Evolutionary conservation across 1,139 yeast genomes (phyloP).

Genomic region (Kazachstania sp.): DNA sequence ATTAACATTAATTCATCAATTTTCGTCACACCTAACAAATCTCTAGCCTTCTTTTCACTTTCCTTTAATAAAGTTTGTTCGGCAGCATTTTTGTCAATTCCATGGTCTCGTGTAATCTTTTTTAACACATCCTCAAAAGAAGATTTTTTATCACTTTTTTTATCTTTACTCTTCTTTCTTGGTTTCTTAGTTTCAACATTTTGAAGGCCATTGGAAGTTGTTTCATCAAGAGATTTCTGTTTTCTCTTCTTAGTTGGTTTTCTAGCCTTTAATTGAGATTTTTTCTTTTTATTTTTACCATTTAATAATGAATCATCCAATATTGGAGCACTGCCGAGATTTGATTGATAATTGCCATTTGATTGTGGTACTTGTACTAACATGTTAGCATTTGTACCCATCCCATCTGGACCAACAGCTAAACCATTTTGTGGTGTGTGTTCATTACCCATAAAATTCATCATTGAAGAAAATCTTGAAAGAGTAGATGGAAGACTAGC

Average conservation of each 20-base stretch:
- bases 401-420: not conserved
- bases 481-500: slow-evolving; percentile 1
- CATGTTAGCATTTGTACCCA: not conserved
- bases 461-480: slow-evolving; percentile 3
- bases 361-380: not conserved
- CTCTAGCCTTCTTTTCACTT: slow-evolving; percentile 43
- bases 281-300: not conserved
- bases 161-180: not conserved
- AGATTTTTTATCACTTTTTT: slow-evolving; percentile 1
- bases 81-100: not conserved
- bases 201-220: not conserved
- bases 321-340: too few relatives aligned
- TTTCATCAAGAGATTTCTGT: not conserved
- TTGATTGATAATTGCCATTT: not conserved
- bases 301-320: not conserved
- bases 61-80: not conserved
- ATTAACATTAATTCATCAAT: slow-evolving; percentile 84
- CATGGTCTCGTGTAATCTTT: slow-evolving; percentile 2
- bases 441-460: not conserved
- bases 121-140: slow-evolving; percentile 6
- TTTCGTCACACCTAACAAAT: slow-evolving; percentile 73
- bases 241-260: not conserved
- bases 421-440: not conserved
- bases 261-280: not conserved
- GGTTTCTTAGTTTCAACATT: not conserved